Conservation (phyloP, 495 filamentous ascomycete species). For the Aspergillus coremiiformis region DNA sequence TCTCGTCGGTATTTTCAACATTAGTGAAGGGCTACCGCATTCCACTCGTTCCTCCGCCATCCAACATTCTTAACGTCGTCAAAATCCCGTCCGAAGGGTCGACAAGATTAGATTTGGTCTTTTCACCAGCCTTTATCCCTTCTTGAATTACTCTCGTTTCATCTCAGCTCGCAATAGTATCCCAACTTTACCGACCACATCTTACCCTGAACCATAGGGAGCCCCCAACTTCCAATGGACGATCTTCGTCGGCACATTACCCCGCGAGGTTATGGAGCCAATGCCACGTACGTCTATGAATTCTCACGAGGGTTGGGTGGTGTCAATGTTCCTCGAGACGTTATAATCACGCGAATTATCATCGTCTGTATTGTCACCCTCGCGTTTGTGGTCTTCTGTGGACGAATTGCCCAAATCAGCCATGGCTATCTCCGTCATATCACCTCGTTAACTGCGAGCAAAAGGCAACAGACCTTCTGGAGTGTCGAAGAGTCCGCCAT, state of each 20-base stretch:
- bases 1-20: not conserved
- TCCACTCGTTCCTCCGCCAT: conserved; percentile 15
- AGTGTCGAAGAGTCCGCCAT: conserved; percentile 55
- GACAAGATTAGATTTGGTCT: conserved; percentile 2
- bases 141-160: not conserved
- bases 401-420: conserved; percentile 52
- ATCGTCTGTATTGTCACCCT: conserved; percentile 42
- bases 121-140: not conserved
- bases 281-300: conserved; percentile 38
- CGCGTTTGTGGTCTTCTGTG: conserved; percentile 46
- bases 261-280: conserved; percentile 28
- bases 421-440: conserved; percentile 68
- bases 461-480: conserved; percentile 51
- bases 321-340: conserved; percentile 39
- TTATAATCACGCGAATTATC: conserved; percentile 36
- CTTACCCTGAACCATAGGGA: conserved; percentile 1
- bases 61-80: conserved; percentile 7
- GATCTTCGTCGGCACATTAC: conserved; percentile 20
- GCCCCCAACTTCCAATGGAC: conserved; percentile 28
- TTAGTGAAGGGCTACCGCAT: conserved; percentile 2
- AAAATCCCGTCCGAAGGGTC: conserved; percentile 1
- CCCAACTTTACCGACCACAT: not conserved
- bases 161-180: not conserved
- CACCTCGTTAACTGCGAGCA: conserved; percentile 48
- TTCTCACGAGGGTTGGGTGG: conserved; percentile 38